These are phyloP conservation scores for Arctostaphylos glauca DNA, from an alignment of 148 eudicot species.

Conservation along the genomic window DNA sequence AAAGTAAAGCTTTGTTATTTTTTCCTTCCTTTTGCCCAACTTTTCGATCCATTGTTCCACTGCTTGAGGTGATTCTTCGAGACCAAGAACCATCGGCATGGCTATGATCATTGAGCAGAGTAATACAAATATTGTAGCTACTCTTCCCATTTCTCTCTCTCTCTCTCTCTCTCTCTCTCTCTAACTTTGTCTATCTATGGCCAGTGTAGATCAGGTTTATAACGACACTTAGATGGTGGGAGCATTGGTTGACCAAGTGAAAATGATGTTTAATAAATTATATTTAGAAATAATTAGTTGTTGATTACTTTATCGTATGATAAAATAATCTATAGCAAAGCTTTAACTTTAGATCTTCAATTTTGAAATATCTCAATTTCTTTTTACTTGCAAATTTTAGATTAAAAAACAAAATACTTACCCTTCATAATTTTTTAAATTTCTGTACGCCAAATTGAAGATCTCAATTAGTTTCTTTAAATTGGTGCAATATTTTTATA, in stretches of 20 bases:
- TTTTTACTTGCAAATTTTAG: too few relatives aligned
- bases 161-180: not conserved
- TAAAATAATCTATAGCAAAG: too few relatives aligned
- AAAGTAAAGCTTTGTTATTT: constrained; percentile 37
- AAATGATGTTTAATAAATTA: not conserved
- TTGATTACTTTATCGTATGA: too few relatives aligned
- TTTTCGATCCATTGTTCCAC: constrained; percentile 30
- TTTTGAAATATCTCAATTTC: too few relatives aligned
- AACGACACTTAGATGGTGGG: not conserved
- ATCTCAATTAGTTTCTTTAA: too few relatives aligned
- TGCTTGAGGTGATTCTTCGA: constrained; percentile 2
- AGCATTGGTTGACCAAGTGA: not conserved
- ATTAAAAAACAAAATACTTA: too few relatives aligned
- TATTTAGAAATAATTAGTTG: too few relatives aligned
- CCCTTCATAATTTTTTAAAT: too few relatives aligned
- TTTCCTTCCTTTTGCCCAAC: constrained; percentile 7
- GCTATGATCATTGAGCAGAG: constrained; percentile 3
- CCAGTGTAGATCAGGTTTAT: not conserved
- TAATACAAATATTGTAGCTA: not conserved
- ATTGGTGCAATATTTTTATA: too few relatives aligned
- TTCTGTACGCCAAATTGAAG: too few relatives aligned
- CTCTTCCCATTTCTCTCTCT: constrained; percentile 15
- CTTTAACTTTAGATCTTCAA: too few relatives aligned
- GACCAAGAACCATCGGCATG: constrained; percentile 5
- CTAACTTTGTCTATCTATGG: not conserved